Percentiles rank a stretch among this genome's conserved stretches.
Evolutionary conservation across 2,329 filamentous ascomycete species (phyloP).

Genomic region (Aspergillus luchuensis): DNA sequence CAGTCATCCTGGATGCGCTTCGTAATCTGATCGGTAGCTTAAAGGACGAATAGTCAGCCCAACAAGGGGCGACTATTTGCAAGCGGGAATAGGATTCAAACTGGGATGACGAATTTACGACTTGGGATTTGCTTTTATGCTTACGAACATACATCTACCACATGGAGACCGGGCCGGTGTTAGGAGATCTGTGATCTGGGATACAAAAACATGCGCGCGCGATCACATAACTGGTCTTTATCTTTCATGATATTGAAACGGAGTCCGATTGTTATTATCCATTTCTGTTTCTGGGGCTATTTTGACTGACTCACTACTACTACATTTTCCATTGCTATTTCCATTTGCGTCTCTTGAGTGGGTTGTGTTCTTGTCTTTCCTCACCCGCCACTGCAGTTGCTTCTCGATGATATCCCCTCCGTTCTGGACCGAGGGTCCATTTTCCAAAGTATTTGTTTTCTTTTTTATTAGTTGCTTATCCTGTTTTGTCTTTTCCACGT

Average conservation of each 20-base stretch:
- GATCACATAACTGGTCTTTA: constrained; percentile 5
- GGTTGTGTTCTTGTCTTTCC: neutral
- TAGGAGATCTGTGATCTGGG: constrained; percentile 15
- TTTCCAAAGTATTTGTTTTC: neutral
- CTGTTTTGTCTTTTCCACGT: constrained; percentile 9
- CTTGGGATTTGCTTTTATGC: constrained; percentile 14
- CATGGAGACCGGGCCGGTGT: constrained; percentile 16
- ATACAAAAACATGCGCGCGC: neutral
- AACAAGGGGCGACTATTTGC: neutral
- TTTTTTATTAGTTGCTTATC: constrained; percentile 4
- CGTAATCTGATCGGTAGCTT: constrained; percentile 43
- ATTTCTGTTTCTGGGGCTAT: neutral
- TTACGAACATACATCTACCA: constrained; percentile 11
- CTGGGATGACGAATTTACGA: constrained; percentile 17
- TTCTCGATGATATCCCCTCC: constrained; percentile 29
- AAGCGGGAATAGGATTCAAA: neutral
- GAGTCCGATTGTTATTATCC: constrained; percentile 8
- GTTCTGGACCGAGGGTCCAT: constrained; percentile 21
- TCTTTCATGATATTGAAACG: neutral
- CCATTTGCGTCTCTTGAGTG: constrained; percentile 11
- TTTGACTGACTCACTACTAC: constrained; percentile 1
- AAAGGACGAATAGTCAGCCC: constrained; percentile 33
- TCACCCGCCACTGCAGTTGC: neutral
- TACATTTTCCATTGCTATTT: neutral
- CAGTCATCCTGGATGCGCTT: constrained; percentile 45